phyloP scores from a whole-genome alignment of 148 eudicot genomes.

The Nepenthes gracilis region DNA sequence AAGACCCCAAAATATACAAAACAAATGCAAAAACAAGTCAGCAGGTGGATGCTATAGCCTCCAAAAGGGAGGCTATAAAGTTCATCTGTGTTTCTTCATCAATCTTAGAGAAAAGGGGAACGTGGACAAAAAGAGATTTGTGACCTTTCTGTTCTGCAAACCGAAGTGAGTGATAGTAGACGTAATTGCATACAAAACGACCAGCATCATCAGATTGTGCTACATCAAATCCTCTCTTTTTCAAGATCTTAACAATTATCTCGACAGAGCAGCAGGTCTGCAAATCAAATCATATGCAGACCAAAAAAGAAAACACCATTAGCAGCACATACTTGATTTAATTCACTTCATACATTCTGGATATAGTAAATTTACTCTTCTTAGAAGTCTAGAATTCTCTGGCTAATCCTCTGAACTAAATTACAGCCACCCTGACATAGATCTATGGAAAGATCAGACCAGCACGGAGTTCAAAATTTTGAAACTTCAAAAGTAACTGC shows the following conservation, averaged over 20 bases:
- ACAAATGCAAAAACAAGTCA: too few relatives aligned
- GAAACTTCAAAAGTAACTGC: too few relatives aligned
- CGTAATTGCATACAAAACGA: slow-evolving; percentile 88
- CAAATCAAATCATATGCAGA: neutral
- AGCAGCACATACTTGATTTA: neutral
- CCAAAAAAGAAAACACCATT: neutral
- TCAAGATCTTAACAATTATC: slow-evolving; percentile 40
- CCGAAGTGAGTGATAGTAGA: slow-evolving; percentile 81
- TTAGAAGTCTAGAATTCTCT: too few relatives aligned
- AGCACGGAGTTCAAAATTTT: too few relatives aligned
- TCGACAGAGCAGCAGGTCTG: slow-evolving; percentile 73
- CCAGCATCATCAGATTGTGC: slow-evolving; percentile 82
- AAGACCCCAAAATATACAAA: too few relatives aligned
- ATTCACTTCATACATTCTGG: neutral
- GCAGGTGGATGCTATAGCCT: slow-evolving; percentile 47
- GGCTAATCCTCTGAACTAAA: too few relatives aligned
- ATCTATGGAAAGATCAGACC: too few relatives aligned
- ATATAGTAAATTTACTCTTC: too few relatives aligned
- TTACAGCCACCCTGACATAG: too few relatives aligned
- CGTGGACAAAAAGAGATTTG: slow-evolving; percentile 76
- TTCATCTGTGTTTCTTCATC: slow-evolving; percentile 79
- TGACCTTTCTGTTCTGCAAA: slow-evolving; percentile 75
- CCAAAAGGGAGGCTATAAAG: slow-evolving; percentile 66
- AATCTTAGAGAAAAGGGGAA: slow-evolving; percentile 69
- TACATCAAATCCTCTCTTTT: slow-evolving; percentile 63